A percentile compares a stretch with the other conserved stretches of the same genome.
These are phyloP conservation scores for Coccomyxa sp. DNA, from an alignment of 139 green algal species.

Conservation along the genomic window DNA sequence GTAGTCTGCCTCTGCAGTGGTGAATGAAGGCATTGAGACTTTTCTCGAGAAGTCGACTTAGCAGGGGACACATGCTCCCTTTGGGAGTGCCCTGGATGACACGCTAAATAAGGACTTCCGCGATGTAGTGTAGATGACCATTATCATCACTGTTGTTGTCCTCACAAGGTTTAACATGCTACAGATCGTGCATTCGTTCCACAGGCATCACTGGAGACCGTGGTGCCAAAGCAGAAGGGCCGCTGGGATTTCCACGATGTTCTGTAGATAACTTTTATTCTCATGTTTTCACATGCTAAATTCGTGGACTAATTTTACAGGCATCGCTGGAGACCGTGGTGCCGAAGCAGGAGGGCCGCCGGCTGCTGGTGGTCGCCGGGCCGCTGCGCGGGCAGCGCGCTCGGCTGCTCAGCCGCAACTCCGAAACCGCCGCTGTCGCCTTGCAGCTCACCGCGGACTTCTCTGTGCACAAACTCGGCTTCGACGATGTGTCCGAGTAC, in stretches of 20 bases:
- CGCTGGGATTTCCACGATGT: background rate
- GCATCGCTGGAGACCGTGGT: constrained; percentile 68
- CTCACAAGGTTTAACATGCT: no score
- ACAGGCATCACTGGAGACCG: constrained; percentile 63
- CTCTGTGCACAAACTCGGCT: constrained; percentile 42
- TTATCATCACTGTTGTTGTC: no score
- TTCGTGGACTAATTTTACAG: constrained; percentile 12
- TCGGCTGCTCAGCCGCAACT: constrained; percentile 41
- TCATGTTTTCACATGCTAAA: no score
- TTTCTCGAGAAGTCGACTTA: no score
- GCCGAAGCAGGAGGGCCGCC: constrained; percentile 48
- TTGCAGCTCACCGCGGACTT: constrained; percentile 60
- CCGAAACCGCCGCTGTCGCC: constrained; percentile 29
- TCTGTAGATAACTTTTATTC: no score
- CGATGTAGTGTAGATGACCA: no score
- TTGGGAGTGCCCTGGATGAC: no score
- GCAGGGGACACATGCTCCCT: no score
- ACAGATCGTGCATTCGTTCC: no score
- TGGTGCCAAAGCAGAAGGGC: constrained; percentile 59
- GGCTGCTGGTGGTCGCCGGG: constrained; percentile 58
- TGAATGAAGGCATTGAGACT: no score
- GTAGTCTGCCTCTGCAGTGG: no score
- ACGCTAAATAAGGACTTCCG: no score
- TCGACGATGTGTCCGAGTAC: constrained; percentile 63
- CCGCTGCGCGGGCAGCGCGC: constrained; percentile 39